Conservation (phyloP, 257 asterid species). For the Nemophila menziesii region DNA sequence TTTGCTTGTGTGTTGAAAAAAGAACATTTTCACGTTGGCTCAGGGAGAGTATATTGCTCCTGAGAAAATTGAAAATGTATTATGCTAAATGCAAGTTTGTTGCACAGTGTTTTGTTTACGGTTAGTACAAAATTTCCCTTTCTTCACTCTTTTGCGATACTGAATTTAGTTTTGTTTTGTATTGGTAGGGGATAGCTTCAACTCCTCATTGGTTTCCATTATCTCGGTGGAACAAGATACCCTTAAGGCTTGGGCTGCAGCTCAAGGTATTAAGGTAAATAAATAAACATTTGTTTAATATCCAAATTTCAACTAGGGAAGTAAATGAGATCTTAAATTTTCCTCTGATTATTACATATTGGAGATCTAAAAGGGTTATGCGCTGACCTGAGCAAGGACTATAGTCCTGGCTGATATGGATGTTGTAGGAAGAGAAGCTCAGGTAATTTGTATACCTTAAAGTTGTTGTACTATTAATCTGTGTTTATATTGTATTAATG, state of each 20-base stretch:
- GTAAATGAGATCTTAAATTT: no score
- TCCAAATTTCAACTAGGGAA: no score
- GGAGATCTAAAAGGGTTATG: constrained; percentile 38
- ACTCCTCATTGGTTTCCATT: constrained; percentile 50
- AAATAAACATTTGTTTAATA: no score
- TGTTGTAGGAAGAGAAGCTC: constrained; percentile 51
- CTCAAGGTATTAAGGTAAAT: constrained; percentile 50
- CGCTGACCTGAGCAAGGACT: constrained; percentile 37
- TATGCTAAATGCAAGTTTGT: constrained; percentile 85
- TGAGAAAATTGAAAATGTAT: constrained; percentile 83
- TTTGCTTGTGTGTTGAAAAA: no score
- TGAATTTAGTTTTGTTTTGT: constrained; percentile 4
- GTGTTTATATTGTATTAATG: background rate
- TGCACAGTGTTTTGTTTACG: constrained; percentile 81
- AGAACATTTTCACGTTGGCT: constrained; percentile 88
- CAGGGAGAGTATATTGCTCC: constrained; percentile 98
- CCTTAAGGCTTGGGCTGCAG: constrained; percentile 48
- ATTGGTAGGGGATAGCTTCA: constrained; percentile 52
- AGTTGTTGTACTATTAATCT: background rate
- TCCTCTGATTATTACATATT: no score
- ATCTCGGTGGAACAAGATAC: constrained; percentile 51
- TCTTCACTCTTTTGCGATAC: background rate
- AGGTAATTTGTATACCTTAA: constrained; percentile 26
- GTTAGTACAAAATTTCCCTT: constrained; percentile 22
- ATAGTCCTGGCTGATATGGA: constrained; percentile 67